These are phyloP conservation scores for Saccharomycopsis hybrid DNA, from an alignment of 1,139 yeast species.

Conservation along the genomic window DNA sequence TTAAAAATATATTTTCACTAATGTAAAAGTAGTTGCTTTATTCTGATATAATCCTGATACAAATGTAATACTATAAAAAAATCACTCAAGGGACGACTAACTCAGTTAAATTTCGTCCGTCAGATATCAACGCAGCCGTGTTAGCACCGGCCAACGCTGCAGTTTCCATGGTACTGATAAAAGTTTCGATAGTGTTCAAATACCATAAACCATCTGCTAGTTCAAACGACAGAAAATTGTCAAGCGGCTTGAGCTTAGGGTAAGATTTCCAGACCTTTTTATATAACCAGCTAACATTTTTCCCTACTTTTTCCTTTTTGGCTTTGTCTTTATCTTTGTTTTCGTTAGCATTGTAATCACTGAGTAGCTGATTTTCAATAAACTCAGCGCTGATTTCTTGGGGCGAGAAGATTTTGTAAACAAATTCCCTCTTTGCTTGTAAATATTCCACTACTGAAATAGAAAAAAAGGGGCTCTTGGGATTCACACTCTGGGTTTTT, in stretches of 20 bases:
- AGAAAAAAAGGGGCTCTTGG: constrained; percentile 31
- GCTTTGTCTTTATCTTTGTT: neutral
- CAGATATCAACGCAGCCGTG: constrained; percentile 32
- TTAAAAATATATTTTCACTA: too few species aligned
- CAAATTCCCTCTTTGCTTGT: constrained; percentile 26
- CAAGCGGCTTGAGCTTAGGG: constrained; percentile 29
- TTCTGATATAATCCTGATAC: too few species aligned
- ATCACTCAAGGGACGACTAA: neutral
- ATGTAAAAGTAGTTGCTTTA: too few species aligned
- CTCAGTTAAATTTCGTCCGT: constrained; percentile 14
- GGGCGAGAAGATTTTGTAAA: constrained; percentile 37
- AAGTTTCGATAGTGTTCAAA: constrained; percentile 37
- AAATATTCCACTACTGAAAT: constrained; percentile 28
- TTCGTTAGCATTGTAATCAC: too few species aligned
- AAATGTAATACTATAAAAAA: too few species aligned
- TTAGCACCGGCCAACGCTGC: constrained; percentile 40
- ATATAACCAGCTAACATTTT: constrained; percentile 24
- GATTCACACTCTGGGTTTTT: constrained; percentile 14
- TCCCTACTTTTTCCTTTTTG: neutral
- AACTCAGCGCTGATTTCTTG: constrained; percentile 22
- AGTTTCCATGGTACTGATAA: constrained; percentile 45
- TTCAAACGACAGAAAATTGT: constrained; percentile 26
- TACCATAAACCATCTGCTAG: constrained; percentile 32
- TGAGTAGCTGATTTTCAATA: constrained; percentile 20
- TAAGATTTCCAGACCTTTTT: constrained; percentile 35